Evolutionary conservation across 1,284 basidiomycete species (phyloP).

Genomic region (Rhodotorula sp.): DNA sequence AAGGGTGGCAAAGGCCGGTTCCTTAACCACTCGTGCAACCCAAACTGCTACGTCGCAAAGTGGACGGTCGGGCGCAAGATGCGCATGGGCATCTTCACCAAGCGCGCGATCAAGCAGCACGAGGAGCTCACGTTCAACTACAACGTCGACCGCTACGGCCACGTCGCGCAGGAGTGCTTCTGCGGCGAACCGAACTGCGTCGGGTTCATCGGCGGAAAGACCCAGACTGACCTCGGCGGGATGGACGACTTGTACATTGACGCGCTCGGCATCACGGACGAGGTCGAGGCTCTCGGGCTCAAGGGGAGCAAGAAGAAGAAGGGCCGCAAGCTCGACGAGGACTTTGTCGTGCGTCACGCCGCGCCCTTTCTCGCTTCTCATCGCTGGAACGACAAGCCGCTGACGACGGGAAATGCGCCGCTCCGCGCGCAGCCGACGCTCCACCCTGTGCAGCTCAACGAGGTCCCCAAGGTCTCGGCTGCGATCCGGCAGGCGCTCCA

Average conservation of each 20-base stretch:
- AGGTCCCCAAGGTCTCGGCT: slow-evolving; percentile 87
- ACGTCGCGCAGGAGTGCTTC: slow-evolving; percentile 92
- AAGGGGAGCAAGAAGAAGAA: slow-evolving; percentile 87
- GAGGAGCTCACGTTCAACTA: slow-evolving; percentile 99
- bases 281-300: slow-evolving; percentile 67
- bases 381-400: fast-evolving
- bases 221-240: slow-evolving; percentile 88
- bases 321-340: slow-evolving; percentile 88
- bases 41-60: slow-evolving; percentile 98
- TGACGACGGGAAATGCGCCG: neutral
- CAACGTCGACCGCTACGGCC: slow-evolving; percentile 98
- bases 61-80: slow-evolving; percentile 92
- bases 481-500: slow-evolving; percentile 83
- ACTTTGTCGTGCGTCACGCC: slow-evolving; percentile 68
- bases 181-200: slow-evolving; percentile 96
- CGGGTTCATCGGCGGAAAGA: slow-evolving; percentile 95
- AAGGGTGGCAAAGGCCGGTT: slow-evolving; percentile 95
- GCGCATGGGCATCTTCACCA: slow-evolving; percentile 98
- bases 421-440: slow-evolving; percentile 56
- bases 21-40: slow-evolving; percentile 96
- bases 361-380: too few relatives aligned
- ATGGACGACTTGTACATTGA: slow-evolving; percentile 97
- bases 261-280: slow-evolving; percentile 92
- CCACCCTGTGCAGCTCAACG: slow-evolving; percentile 72
- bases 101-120: slow-evolving; percentile 72